Base-by-base conservation (phyloP, 129 eudicot genomes). In the Glebionis coronaria region DNA sequence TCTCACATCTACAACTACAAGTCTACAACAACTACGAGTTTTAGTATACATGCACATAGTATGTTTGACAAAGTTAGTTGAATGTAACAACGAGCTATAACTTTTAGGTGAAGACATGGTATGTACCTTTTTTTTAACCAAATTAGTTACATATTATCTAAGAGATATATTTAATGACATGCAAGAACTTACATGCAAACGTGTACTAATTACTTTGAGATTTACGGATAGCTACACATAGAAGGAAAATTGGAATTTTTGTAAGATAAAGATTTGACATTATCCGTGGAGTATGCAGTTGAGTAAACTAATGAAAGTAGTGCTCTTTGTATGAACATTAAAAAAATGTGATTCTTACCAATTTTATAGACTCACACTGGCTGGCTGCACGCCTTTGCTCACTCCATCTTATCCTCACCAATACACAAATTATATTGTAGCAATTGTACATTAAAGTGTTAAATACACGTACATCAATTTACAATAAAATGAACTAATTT, bases 261-360 rank as follows among this genome's bases (percentile, higher is more conserved):
- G 57, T 4, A 76, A 61, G 75, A 61, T 76, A 56, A 38, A 74
- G 75, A 49, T 76, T 68, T 68, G 80, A 68, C 79, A 68, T 67
- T 60, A 71, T 71, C 76, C 68, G 23, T 49, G 46, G 11, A 71
- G 51, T 31, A 71, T 54, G 21, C 35, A 27, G 44, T 65, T 61
- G 74, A 75, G 74, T 75, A 75, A 74, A 74, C 55, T 49, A 67
- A 62, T 72, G 55, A 28, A 73, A 63, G 72, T 73, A 58, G 72
- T 67, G 72, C 75, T 76, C 80, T 76, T 76, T 76, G 75, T 60
- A 76, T 76, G 80, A 76, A 68, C 75, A 68, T 61, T 74, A 74
- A 12, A 4, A 61, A 76, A 67, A 68, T 68, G 74, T 50, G 79
- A 59, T 40, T 49, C 18, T 59, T 59, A 35, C 69, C 21, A 23